A percentile compares a stretch with the other conserved stretches of the same genome.
Conservation (phyloP, 2,329 filamentous ascomycete genomes). For the Drechslerella stenobrocha region DNA sequence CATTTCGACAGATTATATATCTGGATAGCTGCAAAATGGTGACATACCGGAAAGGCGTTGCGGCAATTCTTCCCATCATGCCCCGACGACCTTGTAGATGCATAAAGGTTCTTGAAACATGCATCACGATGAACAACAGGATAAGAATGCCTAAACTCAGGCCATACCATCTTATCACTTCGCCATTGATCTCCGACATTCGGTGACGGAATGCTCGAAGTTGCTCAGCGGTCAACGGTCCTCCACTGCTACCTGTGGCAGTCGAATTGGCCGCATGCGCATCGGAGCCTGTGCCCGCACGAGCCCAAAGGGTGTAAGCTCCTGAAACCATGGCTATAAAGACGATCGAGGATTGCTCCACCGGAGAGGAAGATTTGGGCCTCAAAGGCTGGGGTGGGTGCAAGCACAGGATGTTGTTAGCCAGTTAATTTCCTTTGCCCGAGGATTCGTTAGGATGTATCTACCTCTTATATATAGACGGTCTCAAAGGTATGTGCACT, state of each 20-base stretch:
- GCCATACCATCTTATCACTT: constrained; percentile 43
- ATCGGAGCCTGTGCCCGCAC: constrained; percentile 16
- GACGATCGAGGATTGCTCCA: constrained; percentile 1
- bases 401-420: constrained; percentile 10
- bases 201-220: constrained; percentile 29
- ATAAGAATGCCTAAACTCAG: constrained; percentile 45
- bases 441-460: not conserved
- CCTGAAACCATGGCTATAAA: constrained; percentile 24
- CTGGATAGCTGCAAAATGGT: not conserved
- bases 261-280: constrained; percentile 5
- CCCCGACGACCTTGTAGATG: constrained; percentile 49
- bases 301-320: constrained; percentile 28
- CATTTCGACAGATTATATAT: too few relatives aligned
- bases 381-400: not conserved
- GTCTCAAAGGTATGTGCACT: not conserved
- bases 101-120: constrained; percentile 50
- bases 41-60: constrained; percentile 49
- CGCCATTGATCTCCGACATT: constrained; percentile 31
- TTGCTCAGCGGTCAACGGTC: constrained; percentile 20
- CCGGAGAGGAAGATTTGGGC: constrained; percentile 10
- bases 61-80: constrained; percentile 47
- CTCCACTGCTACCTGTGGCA: constrained; percentile 1
- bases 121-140: constrained; percentile 49
- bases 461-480: not conserved
- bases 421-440: constrained; percentile 1